Evolutionary conservation across 225 moss, liverwort and hornwort species (phyloP), one percentile per base, ranked within the genome.

Genomic region (Marchantia polymorpha): DNA sequence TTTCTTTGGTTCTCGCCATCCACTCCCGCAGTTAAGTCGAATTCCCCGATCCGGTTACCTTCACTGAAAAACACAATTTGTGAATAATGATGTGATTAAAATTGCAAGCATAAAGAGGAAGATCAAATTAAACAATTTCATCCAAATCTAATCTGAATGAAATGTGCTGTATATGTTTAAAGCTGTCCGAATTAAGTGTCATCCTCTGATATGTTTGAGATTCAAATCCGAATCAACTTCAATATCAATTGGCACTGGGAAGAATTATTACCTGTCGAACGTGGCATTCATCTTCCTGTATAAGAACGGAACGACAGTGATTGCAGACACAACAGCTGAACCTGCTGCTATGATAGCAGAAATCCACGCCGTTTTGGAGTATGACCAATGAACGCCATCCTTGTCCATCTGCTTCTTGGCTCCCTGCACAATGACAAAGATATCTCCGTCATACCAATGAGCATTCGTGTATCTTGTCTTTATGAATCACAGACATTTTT

Each of bases 261-360:
- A 68, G 11, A 17, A 53, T n/a, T 59, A 59, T 58, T 12, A 85
- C 84, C 78, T 75, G 52, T 86, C 86, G 25, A 86, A 86, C 7
- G 39, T 66, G 0, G 17, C 59, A 55, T 86, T 80, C 16, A 77
- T 72, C 27, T 75, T 77, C 46, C 83, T 76, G 49, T 77, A 77
- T 46, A 86, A 49, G 66, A 86, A 27, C 0, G 82, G 85, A 0
- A 78, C 55, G 19, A 79, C 74, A 52, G 72, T 70, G 16, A 76
- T 52, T 3, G 83, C 74, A 13, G 83, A 83, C 10, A 83, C 0
- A 3, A 75, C 47, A 7, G 74, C 58, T 13, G 58, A 8, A 2
- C 60, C 47, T 10, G 80, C 46, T 2, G 81, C 83, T 12, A 78
- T 47, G 20, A 65, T 77, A 3, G 70, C 78, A 50, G 86, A 69